A percentile compares a stretch with the other conserved stretches of the same genome.
phyloP scores from a whole-genome alignment of 768 basidiomycete species.

The Steccherinum ochraceum region DNA sequence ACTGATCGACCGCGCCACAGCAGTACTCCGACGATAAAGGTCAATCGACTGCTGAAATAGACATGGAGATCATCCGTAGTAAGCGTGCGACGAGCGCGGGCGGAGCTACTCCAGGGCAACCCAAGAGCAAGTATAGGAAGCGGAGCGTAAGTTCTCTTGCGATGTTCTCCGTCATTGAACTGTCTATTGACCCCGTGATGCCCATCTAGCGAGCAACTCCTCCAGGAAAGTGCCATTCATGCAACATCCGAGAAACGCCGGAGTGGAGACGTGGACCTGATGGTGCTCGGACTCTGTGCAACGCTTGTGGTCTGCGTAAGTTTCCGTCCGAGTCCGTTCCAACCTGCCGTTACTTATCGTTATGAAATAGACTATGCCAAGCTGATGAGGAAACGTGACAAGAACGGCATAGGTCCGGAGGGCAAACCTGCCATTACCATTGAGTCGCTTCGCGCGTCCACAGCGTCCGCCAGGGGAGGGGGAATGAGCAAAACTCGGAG shows the following conservation, averaged over 20 bases:
- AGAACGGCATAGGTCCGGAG: constrained; percentile 43
- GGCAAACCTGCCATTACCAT: constrained; percentile 60
- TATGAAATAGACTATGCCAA: constrained; percentile 66
- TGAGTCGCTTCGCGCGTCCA: constrained; percentile 65
- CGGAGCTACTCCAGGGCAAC: constrained; percentile 38
- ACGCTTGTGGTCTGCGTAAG: constrained; percentile 81
- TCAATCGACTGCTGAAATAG: constrained; percentile 68
- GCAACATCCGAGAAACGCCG: constrained; percentile 83
- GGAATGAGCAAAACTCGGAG: constrained; percentile 10
- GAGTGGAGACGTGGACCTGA: constrained; percentile 85
- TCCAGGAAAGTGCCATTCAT: constrained; percentile 83
- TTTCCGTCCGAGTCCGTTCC: constrained; percentile 19
- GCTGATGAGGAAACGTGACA: constrained; percentile 73
- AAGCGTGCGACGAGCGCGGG: constrained; percentile 70
- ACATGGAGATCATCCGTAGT: constrained; percentile 79
- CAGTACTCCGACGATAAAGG: constrained; percentile 23
- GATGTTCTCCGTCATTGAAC: constrained; percentile 8
- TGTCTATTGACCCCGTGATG: constrained; percentile 7
- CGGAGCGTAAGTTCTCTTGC: constrained; percentile 58
- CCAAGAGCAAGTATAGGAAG: constrained; percentile 80
- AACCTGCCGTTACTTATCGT: too few species aligned
- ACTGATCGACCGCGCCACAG: constrained; percentile 7
- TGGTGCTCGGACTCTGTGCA: constrained; percentile 78
- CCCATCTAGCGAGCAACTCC: constrained; percentile 71
- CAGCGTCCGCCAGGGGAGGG: constrained; percentile 20